Conservation (phyloP, 106 monocot genomes). For the Acorus gramineus region DNA sequence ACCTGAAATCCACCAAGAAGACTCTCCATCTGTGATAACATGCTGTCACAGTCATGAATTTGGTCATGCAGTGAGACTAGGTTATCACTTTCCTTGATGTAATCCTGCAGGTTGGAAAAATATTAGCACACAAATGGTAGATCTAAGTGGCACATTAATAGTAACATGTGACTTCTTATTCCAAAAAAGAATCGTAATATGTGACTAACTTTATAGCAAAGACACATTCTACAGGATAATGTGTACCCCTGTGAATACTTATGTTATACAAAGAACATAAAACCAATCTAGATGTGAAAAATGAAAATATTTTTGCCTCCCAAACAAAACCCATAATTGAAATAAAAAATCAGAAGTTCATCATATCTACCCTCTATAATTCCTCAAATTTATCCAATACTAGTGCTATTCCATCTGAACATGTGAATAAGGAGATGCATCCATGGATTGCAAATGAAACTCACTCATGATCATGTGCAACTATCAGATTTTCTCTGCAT, state of each 20-base stretch:
- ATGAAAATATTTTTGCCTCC: no score
- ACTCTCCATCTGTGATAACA: slow-evolving; percentile 96
- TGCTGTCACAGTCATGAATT: slow-evolving; percentile 90
- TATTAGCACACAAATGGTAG: not conserved
- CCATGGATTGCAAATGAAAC: no score
- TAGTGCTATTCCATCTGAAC: no score
- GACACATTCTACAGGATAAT: not conserved
- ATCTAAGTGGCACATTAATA: not conserved
- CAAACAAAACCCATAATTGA: no score
- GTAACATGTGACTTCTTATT: no score
- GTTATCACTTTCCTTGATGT: slow-evolving; percentile 93
- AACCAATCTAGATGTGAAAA: not conserved
- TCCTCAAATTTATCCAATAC: no score
- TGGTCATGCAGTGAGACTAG: slow-evolving; percentile 84
- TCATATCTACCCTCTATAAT: no score
- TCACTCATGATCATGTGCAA: no score
- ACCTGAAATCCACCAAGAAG: slow-evolving; percentile 98
- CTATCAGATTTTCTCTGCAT: no score
- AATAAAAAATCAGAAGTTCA: no score
- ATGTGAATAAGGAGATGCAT: no score
- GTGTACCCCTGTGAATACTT: not conserved
- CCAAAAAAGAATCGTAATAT: no score
- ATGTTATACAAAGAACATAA: not conserved
- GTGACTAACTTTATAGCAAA: not conserved
- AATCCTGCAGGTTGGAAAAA: slow-evolving; percentile 55